phyloP scores from a whole-genome alignment of 1,284 basidiomycete genomes.

The Microbotryum violaceum region DNA sequence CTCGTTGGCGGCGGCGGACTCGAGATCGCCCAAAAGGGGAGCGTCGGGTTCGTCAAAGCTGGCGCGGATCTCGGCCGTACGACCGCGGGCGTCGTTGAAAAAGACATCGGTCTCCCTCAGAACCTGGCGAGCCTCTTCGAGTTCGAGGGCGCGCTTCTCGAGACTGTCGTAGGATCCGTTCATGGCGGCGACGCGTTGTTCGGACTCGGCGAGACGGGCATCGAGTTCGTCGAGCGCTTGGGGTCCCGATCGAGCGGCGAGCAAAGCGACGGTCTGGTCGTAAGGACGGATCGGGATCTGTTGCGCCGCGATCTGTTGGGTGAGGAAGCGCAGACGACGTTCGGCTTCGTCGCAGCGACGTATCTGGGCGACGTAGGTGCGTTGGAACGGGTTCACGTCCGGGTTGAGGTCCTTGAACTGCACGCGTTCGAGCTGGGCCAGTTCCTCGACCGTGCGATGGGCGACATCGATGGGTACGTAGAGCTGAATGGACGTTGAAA shows the following conservation, averaged over 20 bases:
- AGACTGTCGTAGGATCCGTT: conserved; percentile 87
- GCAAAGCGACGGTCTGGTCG: conserved; percentile 54
- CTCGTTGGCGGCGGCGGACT: conserved; percentile 49
- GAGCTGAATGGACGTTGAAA: conserved; percentile 63
- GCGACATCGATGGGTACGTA: conserved; percentile 96
- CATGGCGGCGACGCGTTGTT: conserved; percentile 80
- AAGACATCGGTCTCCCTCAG: conserved; percentile 92
- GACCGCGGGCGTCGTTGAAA: conserved; percentile 65
- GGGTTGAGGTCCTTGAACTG: conserved; percentile 99
- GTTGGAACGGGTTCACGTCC: conserved; percentile 92
- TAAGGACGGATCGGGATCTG: conserved; percentile 56
- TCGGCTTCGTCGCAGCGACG: conserved; percentile 80
- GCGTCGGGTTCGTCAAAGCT: conserved; percentile 88
- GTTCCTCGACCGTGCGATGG: conserved; percentile 89
- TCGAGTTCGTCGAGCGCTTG: conserved; percentile 92
- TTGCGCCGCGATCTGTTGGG: conserved; percentile 75
- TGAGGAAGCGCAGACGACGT: conserved; percentile 84
- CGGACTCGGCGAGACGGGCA: conserved; percentile 77
- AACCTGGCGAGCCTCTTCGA: conserved; percentile 88
- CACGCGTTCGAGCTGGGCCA: conserved; percentile 90
- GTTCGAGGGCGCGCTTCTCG: conserved; percentile 75
- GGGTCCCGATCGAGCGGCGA: conserved; percentile 76
- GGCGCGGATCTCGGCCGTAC: conserved; percentile 64
- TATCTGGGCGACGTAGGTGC: conserved; percentile 93
- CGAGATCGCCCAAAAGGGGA: conserved; percentile 80